Evolutionary conservation across 352 stramenopile species (phyloP).

Genomic region (Phytopythium cucurbitacearum): DNA sequence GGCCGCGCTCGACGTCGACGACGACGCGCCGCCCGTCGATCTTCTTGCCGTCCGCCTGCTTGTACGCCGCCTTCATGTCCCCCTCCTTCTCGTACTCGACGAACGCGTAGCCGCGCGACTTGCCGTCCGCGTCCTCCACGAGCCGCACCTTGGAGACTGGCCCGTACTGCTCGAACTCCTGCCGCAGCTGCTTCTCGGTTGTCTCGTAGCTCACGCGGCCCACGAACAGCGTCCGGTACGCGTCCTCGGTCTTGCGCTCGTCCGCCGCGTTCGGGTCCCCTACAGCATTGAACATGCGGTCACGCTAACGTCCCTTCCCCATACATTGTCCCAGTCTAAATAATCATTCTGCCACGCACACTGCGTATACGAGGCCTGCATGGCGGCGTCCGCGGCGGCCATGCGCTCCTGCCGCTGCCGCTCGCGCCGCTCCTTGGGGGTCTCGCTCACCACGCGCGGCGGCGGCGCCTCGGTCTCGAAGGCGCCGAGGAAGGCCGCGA

Average conservation of each 20-base stretch:
- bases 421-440: slow-evolving; percentile 70
- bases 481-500: slow-evolving; percentile 34
- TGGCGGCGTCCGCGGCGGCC: slow-evolving; percentile 54
- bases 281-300: slow-evolving; percentile 5
- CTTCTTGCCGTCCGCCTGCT: slow-evolving; percentile 93
- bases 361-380: slow-evolving; percentile 51
- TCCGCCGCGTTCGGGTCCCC: slow-evolving; percentile 61
- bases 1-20: slow-evolving; percentile 97
- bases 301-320: background rate
- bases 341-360: slow-evolving; percentile 21
- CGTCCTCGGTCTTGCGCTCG: slow-evolving; percentile 76
- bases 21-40: slow-evolving; percentile 96
- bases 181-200: slow-evolving; percentile 95
- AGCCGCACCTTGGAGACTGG: slow-evolving; percentile 87
- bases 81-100: slow-evolving; percentile 98
- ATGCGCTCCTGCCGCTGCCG: slow-evolving; percentile 57
- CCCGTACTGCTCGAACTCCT: slow-evolving; percentile 96
- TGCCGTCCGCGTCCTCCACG: slow-evolving; percentile 85
- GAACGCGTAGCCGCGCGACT: slow-evolving; percentile 95
- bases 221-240: slow-evolving; percentile 99
- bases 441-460: slow-evolving; percentile 57
- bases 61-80: slow-evolving; percentile 96
- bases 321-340: background rate
- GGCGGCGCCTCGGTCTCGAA: slow-evolving; percentile 66
- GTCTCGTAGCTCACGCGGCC: slow-evolving; percentile 97